Percentiles rank a stretch among this genome's conserved stretches.
These are phyloP conservation scores for Paramecium sexaurelia DNA, from an alignment of 73 alveolate genomes.

Conservation along the genomic window DNA sequence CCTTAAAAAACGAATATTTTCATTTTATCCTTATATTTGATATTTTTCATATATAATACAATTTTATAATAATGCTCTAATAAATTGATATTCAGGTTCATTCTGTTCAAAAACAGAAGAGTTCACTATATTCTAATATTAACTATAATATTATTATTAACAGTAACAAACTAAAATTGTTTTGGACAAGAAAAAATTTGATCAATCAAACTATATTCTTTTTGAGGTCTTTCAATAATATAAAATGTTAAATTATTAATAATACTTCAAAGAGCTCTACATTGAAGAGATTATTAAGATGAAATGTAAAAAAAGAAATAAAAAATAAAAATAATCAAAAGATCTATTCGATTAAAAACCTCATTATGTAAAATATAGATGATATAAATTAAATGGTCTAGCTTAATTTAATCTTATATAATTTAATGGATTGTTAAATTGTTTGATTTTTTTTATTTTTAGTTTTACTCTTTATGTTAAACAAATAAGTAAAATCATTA, in stretches of 20 bases:
- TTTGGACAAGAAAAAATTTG: neutral
- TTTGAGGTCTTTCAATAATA: neutral
- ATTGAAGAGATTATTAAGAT: too few species aligned
- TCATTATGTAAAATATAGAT: too few species aligned
- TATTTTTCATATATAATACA: neutral
- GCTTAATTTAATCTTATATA: too few species aligned
- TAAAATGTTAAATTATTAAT: neutral
- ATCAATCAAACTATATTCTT: neutral
- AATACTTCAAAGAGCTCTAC: too few species aligned
- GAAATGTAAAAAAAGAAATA: too few species aligned
- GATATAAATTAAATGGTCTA: too few species aligned
- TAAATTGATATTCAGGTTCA: neutral
- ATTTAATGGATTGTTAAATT: too few species aligned
- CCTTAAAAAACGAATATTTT: neutral
- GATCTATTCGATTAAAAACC: too few species aligned
- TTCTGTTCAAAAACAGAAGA: neutral
- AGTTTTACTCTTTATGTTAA: too few species aligned
- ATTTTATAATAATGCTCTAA: neutral
- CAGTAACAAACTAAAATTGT: neutral
- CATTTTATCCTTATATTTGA: neutral
- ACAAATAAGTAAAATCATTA: too few species aligned
- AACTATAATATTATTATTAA: neutral
- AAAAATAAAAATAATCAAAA: too few species aligned
- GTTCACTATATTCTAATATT: neutral
- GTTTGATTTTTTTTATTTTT: too few species aligned